phyloP scores from a whole-genome alignment of 1,284 basidiomycete species.

The Sparassis latifolia region DNA sequence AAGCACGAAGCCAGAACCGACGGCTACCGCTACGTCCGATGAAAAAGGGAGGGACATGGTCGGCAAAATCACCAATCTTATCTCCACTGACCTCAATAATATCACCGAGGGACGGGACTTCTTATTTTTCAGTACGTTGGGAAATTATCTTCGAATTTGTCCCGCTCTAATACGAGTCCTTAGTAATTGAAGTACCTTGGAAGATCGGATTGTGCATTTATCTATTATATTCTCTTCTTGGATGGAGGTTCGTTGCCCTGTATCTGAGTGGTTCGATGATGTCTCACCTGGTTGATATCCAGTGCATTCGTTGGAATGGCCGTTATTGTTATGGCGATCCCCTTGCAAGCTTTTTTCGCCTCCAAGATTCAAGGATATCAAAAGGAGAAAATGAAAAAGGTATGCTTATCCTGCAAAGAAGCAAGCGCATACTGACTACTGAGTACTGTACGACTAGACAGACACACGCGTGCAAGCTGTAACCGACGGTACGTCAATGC shows the following conservation, averaged over 20 bases:
- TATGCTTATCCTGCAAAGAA: conserved; percentile 4
- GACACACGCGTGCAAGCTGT: conserved; percentile 40
- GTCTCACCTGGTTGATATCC: conserved; percentile 4
- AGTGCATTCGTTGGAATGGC: conserved; percentile 43
- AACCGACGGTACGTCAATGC: conserved; percentile 30
- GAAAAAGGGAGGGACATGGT: conserved; percentile 32
- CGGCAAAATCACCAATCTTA: conserved; percentile 42
- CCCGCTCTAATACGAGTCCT: background rate
- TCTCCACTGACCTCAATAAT: conserved; percentile 29
- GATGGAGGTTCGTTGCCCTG: conserved; percentile 34
- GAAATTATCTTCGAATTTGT: conserved; percentile 6
- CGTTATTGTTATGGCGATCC: conserved; percentile 43
- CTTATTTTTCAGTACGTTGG: conserved; percentile 19
- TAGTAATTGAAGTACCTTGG: conserved; percentile 27
- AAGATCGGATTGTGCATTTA: conserved; percentile 31
- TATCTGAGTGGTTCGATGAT: background rate
- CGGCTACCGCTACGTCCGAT: background rate
- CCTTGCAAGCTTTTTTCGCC: conserved; percentile 37
- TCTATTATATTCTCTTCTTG: conserved; percentile 41
- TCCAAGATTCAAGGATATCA: conserved; percentile 24
- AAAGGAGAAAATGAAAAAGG: conserved; percentile 25
- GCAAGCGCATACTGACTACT: conserved; percentile 12
- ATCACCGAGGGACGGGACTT: conserved; percentile 29
- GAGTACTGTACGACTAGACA: conserved; percentile 28
- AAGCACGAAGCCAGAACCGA: background rate